These are phyloP conservation scores for Reutealis trisperma DNA, from an alignment of 345 rosid genomes.

Conservation along the genomic window DNA sequence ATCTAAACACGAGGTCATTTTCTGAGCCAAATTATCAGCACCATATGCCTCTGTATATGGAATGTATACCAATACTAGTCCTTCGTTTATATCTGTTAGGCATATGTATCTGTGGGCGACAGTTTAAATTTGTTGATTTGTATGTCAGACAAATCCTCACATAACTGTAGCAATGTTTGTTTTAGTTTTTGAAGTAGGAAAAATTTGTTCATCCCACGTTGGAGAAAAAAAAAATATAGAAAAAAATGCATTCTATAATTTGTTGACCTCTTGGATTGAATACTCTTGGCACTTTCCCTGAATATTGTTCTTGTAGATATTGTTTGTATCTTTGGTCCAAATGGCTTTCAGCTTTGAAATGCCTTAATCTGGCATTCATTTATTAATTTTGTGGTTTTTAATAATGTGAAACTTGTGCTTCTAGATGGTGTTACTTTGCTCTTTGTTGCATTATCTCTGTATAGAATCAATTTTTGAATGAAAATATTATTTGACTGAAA, in stretches of 20 bases:
- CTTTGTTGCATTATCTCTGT: background rate
- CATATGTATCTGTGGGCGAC: background rate
- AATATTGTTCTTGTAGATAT: background rate
- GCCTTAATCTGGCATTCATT: background rate
- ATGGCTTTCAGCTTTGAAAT: conserved; percentile 4
- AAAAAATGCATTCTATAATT: background rate
- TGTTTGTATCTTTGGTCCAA: background rate
- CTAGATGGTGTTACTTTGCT: background rate
- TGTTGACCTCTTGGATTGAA: background rate
- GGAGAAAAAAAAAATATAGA: too few relatives aligned
- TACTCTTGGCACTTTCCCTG: background rate
- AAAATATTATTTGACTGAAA: background rate
- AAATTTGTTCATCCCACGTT: background rate
- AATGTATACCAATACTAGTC: too few relatives aligned
- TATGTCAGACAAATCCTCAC: background rate
- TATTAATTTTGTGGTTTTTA: background rate
- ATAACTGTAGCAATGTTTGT: background rate
- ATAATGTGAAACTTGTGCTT: conserved; percentile 1
- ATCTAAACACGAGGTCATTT: too few relatives aligned
- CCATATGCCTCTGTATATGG: too few relatives aligned
- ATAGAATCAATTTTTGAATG: background rate
- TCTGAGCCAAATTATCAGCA: too few relatives aligned
- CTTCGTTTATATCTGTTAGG: background rate
- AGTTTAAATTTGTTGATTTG: background rate
- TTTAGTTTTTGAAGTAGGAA: background rate